Evolutionary conservation across 805 yeast species (phyloP), one percentile per base, ranked within the genome.

Genomic region (Komagataella mondaviorum): DNA sequence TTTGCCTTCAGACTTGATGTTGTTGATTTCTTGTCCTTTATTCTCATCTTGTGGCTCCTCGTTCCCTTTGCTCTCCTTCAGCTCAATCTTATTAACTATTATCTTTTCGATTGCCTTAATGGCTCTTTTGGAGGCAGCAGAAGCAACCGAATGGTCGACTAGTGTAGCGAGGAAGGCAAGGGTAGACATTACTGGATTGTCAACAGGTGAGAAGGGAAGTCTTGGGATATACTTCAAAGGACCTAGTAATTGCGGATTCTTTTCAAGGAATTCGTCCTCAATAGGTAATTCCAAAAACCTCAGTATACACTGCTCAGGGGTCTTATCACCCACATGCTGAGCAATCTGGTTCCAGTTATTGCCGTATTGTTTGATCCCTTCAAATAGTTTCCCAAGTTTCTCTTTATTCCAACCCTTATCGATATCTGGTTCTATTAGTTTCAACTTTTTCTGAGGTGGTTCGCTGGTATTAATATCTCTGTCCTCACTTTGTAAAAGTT

Each of bases 111-210:
- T 67, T 1, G 70, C 71, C 50, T 70, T 70, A 5, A 81, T 73
- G 0, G 88, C 89, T 49, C 81, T 70, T 30, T 61, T 67, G 6
- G 95, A 83, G 39, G 95, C 95, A 8, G 90, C 88, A 52, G 81
- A 80, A 0, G 91, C 96, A 20, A 85, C 85, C 45, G 83, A 84
- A 10, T 91, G 85, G 60, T 91, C 96, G 16, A 89, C 95, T 49
- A 90, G 68, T 44, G 88, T 82, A 0, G 90, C 81, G 66, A 93
- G 71, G 65, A 90, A 93, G 12, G 96, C 83, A 55, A 93, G 76
- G n/a, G 95, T 91, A 44, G 95, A 84, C 70, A 93, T 75, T 3
- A 93, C 89, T 2, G 99, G 99, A 65, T 93, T 93, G 58, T 93
- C 98, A 24, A 83, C 79, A 47, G 88, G 78, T 44, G 88, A 79